A percentile compares a stretch with the other conserved stretches of the same genome.
Conservation (phyloP, 2,329 filamentous ascomycete species). For the Penicillium polonicum region DNA sequence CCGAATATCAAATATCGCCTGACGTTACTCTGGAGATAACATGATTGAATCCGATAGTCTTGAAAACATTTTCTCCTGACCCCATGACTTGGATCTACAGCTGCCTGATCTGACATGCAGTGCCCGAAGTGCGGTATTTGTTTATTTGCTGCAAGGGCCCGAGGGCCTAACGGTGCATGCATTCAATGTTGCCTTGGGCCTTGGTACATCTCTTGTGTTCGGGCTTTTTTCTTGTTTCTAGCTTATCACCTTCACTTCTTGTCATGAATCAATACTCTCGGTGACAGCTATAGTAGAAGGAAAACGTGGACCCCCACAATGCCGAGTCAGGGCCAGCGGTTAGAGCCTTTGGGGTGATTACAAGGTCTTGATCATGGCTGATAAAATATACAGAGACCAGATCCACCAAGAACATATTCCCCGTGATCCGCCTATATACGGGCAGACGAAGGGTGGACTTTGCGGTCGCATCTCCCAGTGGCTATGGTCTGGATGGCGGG, state of each 20-base stretch:
- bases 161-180: background rate
- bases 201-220: background rate
- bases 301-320: background rate
- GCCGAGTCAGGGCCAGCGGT: background rate
- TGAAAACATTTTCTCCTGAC: too few relatives aligned
- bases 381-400: background rate
- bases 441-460: constrained; percentile 4
- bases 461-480: constrained; percentile 21
- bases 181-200: background rate
- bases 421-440: background rate
- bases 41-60: background rate
- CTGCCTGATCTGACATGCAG: background rate
- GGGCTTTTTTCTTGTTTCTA: background rate
- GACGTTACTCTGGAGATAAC: background rate
- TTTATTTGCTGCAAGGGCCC: background rate
- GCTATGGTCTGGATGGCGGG: constrained; percentile 25
- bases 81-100: background rate
- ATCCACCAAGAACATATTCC: background rate
- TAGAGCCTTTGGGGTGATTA: background rate
- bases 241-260: background rate
- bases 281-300: background rate
- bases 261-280: background rate
- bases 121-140: background rate
- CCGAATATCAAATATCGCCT: background rate
- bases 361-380: background rate